Base-by-base conservation (phyloP, 2,329 filamentous ascomycete species). In the Ceratocystis ficicola region DNA sequence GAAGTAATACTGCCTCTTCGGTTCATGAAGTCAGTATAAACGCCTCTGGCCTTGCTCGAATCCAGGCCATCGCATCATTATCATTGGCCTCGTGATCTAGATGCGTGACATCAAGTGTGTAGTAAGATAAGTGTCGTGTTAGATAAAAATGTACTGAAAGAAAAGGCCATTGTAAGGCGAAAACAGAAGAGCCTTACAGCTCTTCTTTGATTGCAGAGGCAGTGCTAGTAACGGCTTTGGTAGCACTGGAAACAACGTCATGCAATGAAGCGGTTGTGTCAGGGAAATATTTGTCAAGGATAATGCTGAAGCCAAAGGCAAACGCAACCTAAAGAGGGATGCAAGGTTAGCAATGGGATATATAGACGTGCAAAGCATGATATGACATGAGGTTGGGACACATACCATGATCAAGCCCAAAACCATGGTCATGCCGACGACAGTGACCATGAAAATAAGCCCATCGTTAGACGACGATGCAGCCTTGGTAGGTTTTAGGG, bases 331-430 rank as follows among this genome's bases (percentile, higher is more conserved):
- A 30, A 28, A 65, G 20, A 32, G 46, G 20, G 20, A 41, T 15
- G 17, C 55, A 28, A 48, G 1, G 55, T 67, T 62, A 68, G 66
- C 52, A 46, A 2, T n/a, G 7, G 6, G 20, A 60, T 7, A 44
- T 28, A 10, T 44, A 8, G 44, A 28, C 8, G 1, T 4, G 55
- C 5, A 5, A 28, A 15, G 50, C 2, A 12, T 28, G 10, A 41
- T 3, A 15, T 1, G 10, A 41, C 10, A 36, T 36, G 3, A 41
- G 15, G 12, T 2, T 15, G 10, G 12, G 36, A 41, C 1, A 41
- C 85, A 71, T 81, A 96, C 91, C 93, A 97, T 96, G 30, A 87
- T 70, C 63, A 77, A 78, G 22, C 90, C 87, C 50, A 96, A 83
- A 46, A 92, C 72, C 48, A 85, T 70, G 70, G 97, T 78, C n/a